These are phyloP conservation scores for Catharanthus roseus DNA, from an alignment of 257 asterid species.

Conservation along the genomic window DNA sequence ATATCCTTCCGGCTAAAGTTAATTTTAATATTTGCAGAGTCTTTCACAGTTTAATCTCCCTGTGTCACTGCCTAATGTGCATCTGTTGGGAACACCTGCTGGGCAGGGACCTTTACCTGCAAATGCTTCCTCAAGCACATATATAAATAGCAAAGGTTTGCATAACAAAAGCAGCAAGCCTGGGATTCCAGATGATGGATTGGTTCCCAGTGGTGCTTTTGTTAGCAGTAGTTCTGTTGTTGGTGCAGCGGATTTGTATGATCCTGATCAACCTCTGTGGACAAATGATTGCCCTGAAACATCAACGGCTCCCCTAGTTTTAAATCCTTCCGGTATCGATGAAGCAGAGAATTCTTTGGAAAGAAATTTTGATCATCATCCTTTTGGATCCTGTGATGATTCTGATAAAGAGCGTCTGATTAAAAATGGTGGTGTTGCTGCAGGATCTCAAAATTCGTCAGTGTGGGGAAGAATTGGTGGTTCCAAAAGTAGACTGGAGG, in stretches of 20 bases:
- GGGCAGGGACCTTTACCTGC: conserved; percentile 47
- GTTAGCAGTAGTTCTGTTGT: conserved; percentile 45
- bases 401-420: conserved; percentile 33
- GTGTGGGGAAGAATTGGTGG: conserved; percentile 65
- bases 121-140: conserved; percentile 39
- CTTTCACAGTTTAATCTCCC: conserved; percentile 44
- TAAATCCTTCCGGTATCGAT: conserved; percentile 47
- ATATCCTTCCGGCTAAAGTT: neutral
- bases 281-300: conserved; percentile 57
- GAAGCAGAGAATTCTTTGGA: conserved; percentile 39
- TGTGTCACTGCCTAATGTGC: conserved; percentile 35
- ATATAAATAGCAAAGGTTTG: conserved; percentile 40
- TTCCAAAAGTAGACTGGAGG: conserved; percentile 46
- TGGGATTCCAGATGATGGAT: conserved; percentile 48
- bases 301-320: conserved; percentile 46
- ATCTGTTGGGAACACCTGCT: conserved; percentile 29
- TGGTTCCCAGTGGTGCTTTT: conserved; percentile 46
- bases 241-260: conserved; percentile 75
- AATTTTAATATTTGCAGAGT: conserved; percentile 28
- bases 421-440: conserved; percentile 34
- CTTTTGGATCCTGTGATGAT: conserved; percentile 43
- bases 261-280: conserved; percentile 99
- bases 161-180: conserved; percentile 46
- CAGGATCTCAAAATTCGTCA: conserved; percentile 60
- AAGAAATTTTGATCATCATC: conserved; percentile 35